A percentile compares a stretch with the other conserved stretches of the same genome.
These are phyloP conservation scores for Sporopachydermia lactativora DNA, from an alignment of 805 yeast genomes.

Conservation along the genomic window DNA sequence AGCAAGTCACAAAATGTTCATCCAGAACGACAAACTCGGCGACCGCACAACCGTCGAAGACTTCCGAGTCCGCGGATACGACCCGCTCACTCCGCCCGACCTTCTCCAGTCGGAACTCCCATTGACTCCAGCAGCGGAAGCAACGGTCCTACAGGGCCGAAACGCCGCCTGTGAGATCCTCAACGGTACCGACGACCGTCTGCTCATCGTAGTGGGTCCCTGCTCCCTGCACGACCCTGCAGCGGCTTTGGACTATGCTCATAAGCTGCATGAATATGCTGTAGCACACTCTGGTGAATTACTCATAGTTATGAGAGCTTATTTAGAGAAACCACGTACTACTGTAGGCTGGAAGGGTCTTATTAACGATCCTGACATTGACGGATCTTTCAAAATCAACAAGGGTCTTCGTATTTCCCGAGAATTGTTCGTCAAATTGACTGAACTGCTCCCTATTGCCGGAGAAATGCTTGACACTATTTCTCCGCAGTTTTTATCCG, in stretches of 20 bases:
- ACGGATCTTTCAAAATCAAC: conserved; percentile 84
- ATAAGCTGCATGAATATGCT: conserved; percentile 30
- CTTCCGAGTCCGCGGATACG: conserved; percentile 59
- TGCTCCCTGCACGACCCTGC: conserved; percentile 92
- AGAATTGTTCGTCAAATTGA: conserved; percentile 71
- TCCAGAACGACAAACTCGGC: conserved; percentile 71
- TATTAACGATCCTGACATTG: conserved; percentile 93
- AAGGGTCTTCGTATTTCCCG: conserved; percentile 87
- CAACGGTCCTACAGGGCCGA: conserved; percentile 63
- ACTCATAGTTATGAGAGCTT: conserved; percentile 90
- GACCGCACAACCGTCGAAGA: conserved; percentile 64
- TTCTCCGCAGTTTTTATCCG: conserved; percentile 90
- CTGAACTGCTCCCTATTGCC: conserved; percentile 81
- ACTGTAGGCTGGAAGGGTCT: conserved; percentile 99
- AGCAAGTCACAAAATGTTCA: conserved; percentile 46
- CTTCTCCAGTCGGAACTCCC: conserved; percentile 78
- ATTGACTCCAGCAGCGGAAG: conserved; percentile 41
- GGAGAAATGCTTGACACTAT: conserved; percentile 97
- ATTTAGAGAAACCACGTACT: conserved; percentile 95
- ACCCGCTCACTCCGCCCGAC: conserved; percentile 93
- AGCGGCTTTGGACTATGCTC: conserved; percentile 85
- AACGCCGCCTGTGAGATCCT: conserved; percentile 58
- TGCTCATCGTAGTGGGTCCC: conserved; percentile 88
- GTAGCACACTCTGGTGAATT: conserved; percentile 49
- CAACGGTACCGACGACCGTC: conserved; percentile 73